Percentiles rank a stretch among this genome's conserved stretches.
These are phyloP conservation scores for Zygoascus sp. DNA, from an alignment of 1,139 yeast genomes.

Conservation along the genomic window DNA sequence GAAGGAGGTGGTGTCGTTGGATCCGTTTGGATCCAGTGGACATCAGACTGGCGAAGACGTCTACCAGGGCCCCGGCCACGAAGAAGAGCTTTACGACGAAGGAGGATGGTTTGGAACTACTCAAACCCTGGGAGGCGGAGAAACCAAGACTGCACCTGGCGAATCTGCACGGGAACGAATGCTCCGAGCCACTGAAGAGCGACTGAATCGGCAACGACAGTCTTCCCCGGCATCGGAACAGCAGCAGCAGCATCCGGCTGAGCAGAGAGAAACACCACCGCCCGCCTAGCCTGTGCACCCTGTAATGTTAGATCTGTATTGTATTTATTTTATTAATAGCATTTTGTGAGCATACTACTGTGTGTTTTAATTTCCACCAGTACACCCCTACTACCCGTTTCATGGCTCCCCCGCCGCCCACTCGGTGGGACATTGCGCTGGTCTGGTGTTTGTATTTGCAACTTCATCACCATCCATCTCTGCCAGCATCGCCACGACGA, in stretches of 20 bases:
- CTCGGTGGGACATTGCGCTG: neutral
- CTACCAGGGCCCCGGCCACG: slow-evolving; percentile 26
- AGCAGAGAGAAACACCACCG: slow-evolving; percentile 6
- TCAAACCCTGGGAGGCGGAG: slow-evolving; percentile 22
- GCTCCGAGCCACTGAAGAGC: slow-evolving; percentile 27
- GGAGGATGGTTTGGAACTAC: slow-evolving; percentile 31
- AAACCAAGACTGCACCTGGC: slow-evolving; percentile 4
- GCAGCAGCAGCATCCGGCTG: neutral
- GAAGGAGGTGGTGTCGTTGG: slow-evolving; percentile 33
- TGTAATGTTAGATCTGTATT: neutral
- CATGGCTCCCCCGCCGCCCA: no score
- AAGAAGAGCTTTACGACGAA: slow-evolving; percentile 21
- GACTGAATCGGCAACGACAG: slow-evolving; percentile 13
- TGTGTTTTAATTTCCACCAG: neutral
- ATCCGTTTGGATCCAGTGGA: slow-evolving; percentile 31
- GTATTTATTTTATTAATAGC: neutral
- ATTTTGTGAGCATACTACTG: neutral
- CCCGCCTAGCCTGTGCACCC: neutral
- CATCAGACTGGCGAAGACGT: slow-evolving; percentile 23
- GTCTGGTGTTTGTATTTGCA: neutral
- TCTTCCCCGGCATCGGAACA: neutral
- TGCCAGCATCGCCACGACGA: neutral
- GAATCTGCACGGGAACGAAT: slow-evolving; percentile 22
- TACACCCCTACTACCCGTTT: no score
- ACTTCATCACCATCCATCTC: neutral